Percentiles rank a stretch among this genome's conserved stretches.
Evolutionary conservation across 148 eudicot genomes (phyloP).

Genomic region (Chenopodium quinoa): DNA sequence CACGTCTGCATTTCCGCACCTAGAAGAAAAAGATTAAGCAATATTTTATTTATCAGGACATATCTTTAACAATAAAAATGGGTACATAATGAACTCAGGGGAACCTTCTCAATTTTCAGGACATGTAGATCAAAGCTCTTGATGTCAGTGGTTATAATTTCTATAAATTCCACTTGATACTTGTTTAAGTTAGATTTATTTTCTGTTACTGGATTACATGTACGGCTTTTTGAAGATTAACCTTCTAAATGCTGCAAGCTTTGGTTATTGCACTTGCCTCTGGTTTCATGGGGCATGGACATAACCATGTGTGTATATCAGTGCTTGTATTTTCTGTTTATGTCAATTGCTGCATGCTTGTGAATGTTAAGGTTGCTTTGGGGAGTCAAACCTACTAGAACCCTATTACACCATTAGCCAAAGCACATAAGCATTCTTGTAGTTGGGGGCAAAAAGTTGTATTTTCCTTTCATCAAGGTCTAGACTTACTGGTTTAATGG

Average conservation of each 20-base stretch:
- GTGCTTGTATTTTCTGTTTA: background rate
- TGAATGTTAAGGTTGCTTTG: background rate
- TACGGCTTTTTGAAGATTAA: background rate
- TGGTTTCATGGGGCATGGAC: background rate
- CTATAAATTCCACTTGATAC: background rate
- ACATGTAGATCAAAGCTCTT: no score
- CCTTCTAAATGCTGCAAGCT: background rate
- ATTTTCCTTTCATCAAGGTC: background rate
- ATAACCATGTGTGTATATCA: background rate
- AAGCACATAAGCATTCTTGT: background rate
- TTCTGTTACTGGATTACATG: background rate
- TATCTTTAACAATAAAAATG: no score
- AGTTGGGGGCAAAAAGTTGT: background rate
- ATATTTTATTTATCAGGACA: no score
- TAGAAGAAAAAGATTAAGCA: no score
- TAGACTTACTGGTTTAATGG: conserved; percentile 13
- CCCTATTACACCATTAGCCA: background rate
- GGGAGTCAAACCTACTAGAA: background rate
- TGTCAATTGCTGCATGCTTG: background rate
- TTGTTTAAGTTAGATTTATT: background rate
- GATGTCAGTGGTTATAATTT: background rate
- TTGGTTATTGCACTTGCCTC: background rate
- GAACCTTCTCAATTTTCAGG: no score
- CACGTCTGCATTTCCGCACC: no score
- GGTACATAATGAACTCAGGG: no score